Percentiles rank a stretch among this genome's conserved stretches.
These are phyloP conservation scores for Sisymbrium irio DNA, from an alignment of 345 rosid genomes.

Conservation along the genomic window DNA sequence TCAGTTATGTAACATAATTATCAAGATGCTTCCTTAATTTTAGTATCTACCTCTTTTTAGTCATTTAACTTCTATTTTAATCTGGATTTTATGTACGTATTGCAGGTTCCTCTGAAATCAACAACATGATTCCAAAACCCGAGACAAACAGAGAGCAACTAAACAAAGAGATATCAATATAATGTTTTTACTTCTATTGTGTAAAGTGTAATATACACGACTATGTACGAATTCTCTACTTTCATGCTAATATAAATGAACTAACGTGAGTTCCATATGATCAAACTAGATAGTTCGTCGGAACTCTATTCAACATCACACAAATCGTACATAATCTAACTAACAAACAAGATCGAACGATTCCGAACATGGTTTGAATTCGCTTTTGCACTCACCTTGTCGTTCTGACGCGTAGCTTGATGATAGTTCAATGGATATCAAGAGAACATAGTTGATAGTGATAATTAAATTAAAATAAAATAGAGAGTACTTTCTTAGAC, in stretches of 20 bases:
- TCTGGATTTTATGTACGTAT: background rate
- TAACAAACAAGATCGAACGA: background rate
- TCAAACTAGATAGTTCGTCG: background rate
- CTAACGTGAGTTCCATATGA: slow-evolving; percentile 12
- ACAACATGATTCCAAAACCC: slow-evolving; percentile 16
- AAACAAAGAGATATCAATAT: slow-evolving; percentile 19
- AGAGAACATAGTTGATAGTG: slow-evolving; percentile 2
- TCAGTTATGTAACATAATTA: background rate
- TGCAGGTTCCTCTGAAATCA: slow-evolving; percentile 28
- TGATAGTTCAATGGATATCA: slow-evolving; percentile 7
- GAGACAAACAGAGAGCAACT: slow-evolving; percentile 14
- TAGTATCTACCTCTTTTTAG: background rate
- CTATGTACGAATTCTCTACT: slow-evolving; percentile 20
- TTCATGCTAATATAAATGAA: slow-evolving; percentile 13
- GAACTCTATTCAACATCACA: background rate
- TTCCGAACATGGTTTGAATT: background rate
- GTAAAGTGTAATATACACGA: slow-evolving; percentile 7
- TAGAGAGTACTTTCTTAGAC: background rate
- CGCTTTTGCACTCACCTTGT: slow-evolving; percentile 6
- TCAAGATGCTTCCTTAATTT: background rate
- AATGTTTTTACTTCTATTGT: slow-evolving; percentile 23
- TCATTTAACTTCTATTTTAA: background rate
- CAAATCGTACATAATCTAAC: background rate
- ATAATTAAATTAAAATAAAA: too few relatives aligned
- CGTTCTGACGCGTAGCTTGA: background rate